A percentile compares a stretch with the other conserved stretches of the same genome.
These are phyloP conservation scores for Solanum chacoense DNA, from an alignment of 305 asterid genomes.

Conservation along the genomic window DNA sequence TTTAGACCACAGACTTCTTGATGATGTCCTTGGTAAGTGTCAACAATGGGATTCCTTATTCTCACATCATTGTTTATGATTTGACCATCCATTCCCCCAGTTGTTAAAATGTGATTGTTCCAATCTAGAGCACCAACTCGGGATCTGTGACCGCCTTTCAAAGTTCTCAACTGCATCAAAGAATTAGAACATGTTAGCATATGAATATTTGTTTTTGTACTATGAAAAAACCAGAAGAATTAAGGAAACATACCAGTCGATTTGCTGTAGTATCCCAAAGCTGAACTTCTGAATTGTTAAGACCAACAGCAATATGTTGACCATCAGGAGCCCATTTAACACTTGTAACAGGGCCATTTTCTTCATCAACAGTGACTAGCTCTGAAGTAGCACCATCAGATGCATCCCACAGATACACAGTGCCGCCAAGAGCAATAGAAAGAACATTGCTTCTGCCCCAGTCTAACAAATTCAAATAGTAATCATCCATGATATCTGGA, in stretches of 20 bases:
- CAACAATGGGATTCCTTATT: conserved; percentile 51
- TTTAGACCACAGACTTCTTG: conserved; percentile 86
- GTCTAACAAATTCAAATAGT: conserved; percentile 70
- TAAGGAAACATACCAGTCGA: conserved; percentile 31
- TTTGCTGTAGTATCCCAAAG: conserved; percentile 71
- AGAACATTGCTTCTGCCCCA: conserved; percentile 90
- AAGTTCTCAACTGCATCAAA: conserved; percentile 52
- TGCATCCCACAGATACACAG: conserved; percentile 88
- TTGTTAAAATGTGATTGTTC: conserved; percentile 65
- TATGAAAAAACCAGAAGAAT: background rate
- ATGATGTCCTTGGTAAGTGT: conserved; percentile 61
- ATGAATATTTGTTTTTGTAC: background rate
- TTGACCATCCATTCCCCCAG: conserved; percentile 81
- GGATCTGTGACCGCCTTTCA: conserved; percentile 56
- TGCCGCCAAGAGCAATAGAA: conserved; percentile 74
- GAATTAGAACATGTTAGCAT: background rate
- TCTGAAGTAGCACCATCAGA: conserved; percentile 59
- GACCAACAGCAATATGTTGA: conserved; percentile 58
- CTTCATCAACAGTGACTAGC: conserved; percentile 61
- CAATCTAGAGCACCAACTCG: conserved; percentile 78
- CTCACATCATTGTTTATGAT: conserved; percentile 74
- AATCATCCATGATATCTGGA: conserved; percentile 81
- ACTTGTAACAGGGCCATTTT: conserved; percentile 70
- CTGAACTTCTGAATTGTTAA: conserved; percentile 71
- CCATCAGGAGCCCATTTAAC: conserved; percentile 95